Conservation (phyloP, 176 grass and related monocot species). For the Coix lacrymajobi region DNA sequence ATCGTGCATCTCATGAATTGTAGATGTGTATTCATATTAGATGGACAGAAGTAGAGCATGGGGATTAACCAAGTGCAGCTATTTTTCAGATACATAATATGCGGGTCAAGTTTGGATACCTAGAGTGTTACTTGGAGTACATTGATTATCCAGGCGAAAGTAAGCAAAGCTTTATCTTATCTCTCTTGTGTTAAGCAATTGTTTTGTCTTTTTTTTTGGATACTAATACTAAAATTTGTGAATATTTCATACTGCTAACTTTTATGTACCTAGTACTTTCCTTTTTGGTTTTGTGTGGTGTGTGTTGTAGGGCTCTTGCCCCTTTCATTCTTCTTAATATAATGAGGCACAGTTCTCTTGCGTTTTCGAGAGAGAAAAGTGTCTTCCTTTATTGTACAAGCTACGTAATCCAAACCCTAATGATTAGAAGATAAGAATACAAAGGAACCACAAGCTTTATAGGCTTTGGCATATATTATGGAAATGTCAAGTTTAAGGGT, state of each 20-base stretch:
- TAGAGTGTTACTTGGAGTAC: slow-evolving; percentile 50
- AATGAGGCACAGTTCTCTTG: too few species aligned
- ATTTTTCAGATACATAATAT: slow-evolving; percentile 42
- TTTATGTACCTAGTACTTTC: background rate
- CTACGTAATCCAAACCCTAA: background rate
- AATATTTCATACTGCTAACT: background rate
- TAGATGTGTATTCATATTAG: background rate
- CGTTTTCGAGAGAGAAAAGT: too few species aligned
- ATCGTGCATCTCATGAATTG: background rate
- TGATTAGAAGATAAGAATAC: background rate
- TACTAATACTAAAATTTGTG: background rate
- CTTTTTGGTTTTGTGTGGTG: too few species aligned
- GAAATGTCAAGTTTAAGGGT: background rate
- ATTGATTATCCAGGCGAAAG: slow-evolving; percentile 56
- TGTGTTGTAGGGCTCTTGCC: too few species aligned
- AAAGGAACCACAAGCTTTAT: background rate
- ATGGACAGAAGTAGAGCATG: background rate
- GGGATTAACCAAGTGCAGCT: background rate
- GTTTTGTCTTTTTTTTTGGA: background rate
- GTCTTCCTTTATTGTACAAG: background rate
- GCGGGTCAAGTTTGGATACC: background rate
- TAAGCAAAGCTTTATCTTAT: slow-evolving; percentile 30
- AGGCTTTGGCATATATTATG: background rate
- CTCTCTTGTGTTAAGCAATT: background rate
- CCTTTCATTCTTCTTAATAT: too few species aligned